Evolutionary conservation across 1,139 yeast species (phyloP), one percentile per base, ranked within the genome.

Genomic region (Geotrichum restrictum): DNA sequence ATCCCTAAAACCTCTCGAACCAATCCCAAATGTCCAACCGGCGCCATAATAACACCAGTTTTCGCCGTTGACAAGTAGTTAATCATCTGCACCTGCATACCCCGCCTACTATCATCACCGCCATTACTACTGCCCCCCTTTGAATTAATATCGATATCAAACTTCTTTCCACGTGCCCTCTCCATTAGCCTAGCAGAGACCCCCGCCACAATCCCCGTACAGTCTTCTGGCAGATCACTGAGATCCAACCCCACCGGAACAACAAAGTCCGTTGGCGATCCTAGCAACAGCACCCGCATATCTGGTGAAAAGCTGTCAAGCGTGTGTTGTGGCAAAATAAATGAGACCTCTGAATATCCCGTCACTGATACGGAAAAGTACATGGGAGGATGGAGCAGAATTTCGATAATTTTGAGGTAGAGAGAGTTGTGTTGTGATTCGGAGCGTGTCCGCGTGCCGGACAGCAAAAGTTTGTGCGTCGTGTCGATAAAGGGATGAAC

Each of bases 1-100:
- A 24, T 24, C 5, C 8, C 29, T 8, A 38, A n/a, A 5, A 11
- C 19, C 16, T 22, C 24, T 38, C 42, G 27, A 6, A 21, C 42
- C 4, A 14, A 11, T 4, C 18, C 37, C 18, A 33, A 33, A 56
- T 78, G 74, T 59, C 80, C 82, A 51, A 75, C 74, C 0, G 85
- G 83, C 1, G 82, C 75, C 76, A 82, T 74, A 8, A 82, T 78
- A 5, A 82, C 73, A 6, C 82, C 85, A 1, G 83, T 76, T 54
- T 74, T 69, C 2, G 84, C 87, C 71, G 83, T 79, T 11, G 85
- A 80, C 29, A 83, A 67, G 59, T 82, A 82, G 61, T n/a, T n/a
- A n/a, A 77, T 77, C 79, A 82, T 78, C 56, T 81, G 83, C 27
- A 60, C 8, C 29, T 24, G 5, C 29, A 24, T 8, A 24, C 29